Percentiles rank a stretch among this genome's conserved stretches.
These are phyloP conservation scores for Cyberlindnera mrakii DNA, from an alignment of 805 yeast species.

Conservation along the genomic window DNA sequence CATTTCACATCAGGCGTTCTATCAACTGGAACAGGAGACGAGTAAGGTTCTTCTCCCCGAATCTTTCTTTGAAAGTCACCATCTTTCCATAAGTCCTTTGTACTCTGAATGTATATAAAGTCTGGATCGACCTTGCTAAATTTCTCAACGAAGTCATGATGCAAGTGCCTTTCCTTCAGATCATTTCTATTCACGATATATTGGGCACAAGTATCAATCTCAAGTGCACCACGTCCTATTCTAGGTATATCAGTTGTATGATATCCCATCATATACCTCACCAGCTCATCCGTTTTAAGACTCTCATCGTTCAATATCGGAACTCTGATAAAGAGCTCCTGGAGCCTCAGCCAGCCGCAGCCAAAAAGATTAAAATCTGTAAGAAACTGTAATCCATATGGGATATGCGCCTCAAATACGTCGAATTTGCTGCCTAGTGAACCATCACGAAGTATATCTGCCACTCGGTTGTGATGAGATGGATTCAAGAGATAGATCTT, in stretches of 20 bases:
- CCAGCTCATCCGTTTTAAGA: conserved; percentile 27
- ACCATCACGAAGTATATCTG: conserved; percentile 43
- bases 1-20: conserved; percentile 29
- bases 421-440: conserved; percentile 35
- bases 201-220: conserved; percentile 62
- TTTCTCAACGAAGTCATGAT: conserved; percentile 41
- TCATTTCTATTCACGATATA: conserved; percentile 51
- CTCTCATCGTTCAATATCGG: conserved; percentile 41
- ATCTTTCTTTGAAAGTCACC: conserved; percentile 43
- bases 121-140: conserved; percentile 9
- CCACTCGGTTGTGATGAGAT: conserved; percentile 44
- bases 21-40: conserved; percentile 19
- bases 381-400: conserved; percentile 68
- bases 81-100: conserved; percentile 57
- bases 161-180: conserved; percentile 40
- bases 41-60: conserved; percentile 29
- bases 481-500: conserved; percentile 70
- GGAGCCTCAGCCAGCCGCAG: conserved; percentile 65
- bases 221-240: conserved; percentile 59
- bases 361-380: conserved; percentile 82
- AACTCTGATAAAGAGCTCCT: conserved; percentile 44
- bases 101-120: conserved; percentile 33
- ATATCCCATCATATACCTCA: conserved; percentile 26
- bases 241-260: conserved; percentile 32
- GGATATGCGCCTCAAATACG: conserved; percentile 77